Conservation (phyloP, 2,329 filamentous ascomycete species). For the Chrysosporium queenslandicum region DNA sequence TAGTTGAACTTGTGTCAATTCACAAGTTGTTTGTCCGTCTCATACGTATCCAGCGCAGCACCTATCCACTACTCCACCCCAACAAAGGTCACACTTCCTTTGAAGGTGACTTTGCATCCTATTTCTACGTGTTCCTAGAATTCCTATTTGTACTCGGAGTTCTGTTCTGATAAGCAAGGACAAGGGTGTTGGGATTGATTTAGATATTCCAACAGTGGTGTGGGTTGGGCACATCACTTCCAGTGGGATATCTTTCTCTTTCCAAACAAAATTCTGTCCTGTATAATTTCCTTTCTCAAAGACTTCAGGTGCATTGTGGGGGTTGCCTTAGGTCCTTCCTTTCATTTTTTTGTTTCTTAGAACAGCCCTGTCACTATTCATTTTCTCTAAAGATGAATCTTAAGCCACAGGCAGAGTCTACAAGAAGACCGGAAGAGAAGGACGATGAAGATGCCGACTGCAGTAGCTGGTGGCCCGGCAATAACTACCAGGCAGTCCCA, state of each 20-base stretch:
- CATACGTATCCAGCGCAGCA: constrained; percentile 8
- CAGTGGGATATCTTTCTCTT: constrained; percentile 4
- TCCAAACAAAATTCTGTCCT: background rate
- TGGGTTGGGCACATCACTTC: constrained; percentile 12
- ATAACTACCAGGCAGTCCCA: constrained; percentile 28
- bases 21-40: constrained; percentile 15
- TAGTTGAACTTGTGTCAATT: constrained; percentile 13
- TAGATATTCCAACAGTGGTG: constrained; percentile 6
- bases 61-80: background rate
- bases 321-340: background rate
- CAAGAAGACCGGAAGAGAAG: constrained; percentile 23
- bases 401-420: constrained; percentile 32
- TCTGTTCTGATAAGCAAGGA: constrained; percentile 4
- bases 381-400: constrained; percentile 28
- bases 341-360: background rate
- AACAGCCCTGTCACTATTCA: constrained; percentile 5
- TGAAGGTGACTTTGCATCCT: constrained; percentile 2
- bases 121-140: background rate
- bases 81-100: constrained; percentile 3
- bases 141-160: constrained; percentile 3
- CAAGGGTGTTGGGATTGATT: background rate
- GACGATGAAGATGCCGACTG: constrained; percentile 32
- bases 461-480: constrained; percentile 25
- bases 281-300: constrained; percentile 7
- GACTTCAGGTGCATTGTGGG: background rate